Base-by-base conservation (phyloP, 495 filamentous ascomycete species). In the Sordaria brevicollis region DNA sequence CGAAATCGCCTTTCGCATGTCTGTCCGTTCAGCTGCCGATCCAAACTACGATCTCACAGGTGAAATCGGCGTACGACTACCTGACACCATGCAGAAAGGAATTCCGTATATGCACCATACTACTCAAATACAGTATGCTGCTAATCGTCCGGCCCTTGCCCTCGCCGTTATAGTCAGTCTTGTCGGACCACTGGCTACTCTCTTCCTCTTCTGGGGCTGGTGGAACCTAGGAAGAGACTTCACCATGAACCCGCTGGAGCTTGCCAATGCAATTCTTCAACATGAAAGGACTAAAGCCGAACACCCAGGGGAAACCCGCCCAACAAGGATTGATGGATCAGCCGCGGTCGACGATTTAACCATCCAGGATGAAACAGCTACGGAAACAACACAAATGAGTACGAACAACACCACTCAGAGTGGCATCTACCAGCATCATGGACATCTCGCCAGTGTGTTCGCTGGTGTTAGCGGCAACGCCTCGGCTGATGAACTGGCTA, bases 1-100 rank as follows among this genome's bases (percentile, higher is more conserved):
- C n/a, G n/a, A n/a, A n/a, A n/a, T n/a, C n/a, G n/a, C n/a, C n/a
- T n/a, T n/a, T n/a, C n/a, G n/a, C n/a, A n/a, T n/a, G n/a, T n/a
- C n/a, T n/a, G n/a, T n/a, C n/a, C n/a, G 41, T 2, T 21, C 41
- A 1, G 41, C 41, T 11, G 41, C 41, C 8, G 41, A 19, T 3
- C 38, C 38, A 0, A 9, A 0, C 7, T 41, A 41, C 17, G 38
- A 41, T 41, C 0, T 0, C 0, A n/a, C 17, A 2, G 38, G 13
- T 2, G 37, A 17, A 38, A 38, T 37, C 13, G 0, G 38, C 37
- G 2, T 2, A 39, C 38, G 1, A 1, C 39, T 43, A 43, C 39
- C 39, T 8, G 0, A 4, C 3, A 1, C 3, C 10, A 21, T 43
- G 39, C 41, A 43, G n/a, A 43, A 21, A 21, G 8, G n/a, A 4